These are phyloP conservation scores for Malassezia obtusa DNA, from an alignment of 1,284 basidiomycete species.

Conservation along the genomic window DNA sequence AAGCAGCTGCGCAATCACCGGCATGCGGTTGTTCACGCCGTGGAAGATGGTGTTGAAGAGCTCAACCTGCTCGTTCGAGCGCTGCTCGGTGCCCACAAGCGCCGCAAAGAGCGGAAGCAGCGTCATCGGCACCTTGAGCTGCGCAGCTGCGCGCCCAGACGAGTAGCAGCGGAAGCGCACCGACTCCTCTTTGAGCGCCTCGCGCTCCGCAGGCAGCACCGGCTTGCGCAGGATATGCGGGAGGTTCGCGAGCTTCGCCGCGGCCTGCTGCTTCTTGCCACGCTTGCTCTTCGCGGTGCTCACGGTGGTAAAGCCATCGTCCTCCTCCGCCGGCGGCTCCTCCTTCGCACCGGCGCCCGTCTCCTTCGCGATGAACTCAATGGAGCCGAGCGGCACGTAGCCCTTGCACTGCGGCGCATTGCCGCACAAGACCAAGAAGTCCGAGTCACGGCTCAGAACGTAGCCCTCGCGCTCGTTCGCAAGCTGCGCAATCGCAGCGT, in stretches of 20 bases:
- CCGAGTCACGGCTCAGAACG: constrained; percentile 18
- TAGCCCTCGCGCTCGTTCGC: constrained; percentile 17
- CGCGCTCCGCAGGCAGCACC: constrained; percentile 5
- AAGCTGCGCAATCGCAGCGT: constrained; percentile 12
- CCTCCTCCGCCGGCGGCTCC: constrained; percentile 9
- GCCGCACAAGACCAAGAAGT: constrained; percentile 16
- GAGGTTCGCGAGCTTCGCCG: constrained; percentile 12
- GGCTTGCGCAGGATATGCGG: constrained; percentile 12
- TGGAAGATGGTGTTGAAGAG: constrained; percentile 14
- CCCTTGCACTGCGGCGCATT: constrained; percentile 17
- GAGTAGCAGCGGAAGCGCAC: constrained; percentile 17
- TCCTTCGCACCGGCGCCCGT: constrained; percentile 3
- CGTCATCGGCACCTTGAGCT: constrained; percentile 13
- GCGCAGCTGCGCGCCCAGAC: constrained; percentile 9
- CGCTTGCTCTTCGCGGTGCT: constrained; percentile 5
- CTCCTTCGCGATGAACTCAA: constrained; percentile 12
- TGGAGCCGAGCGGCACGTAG: constrained; percentile 3
- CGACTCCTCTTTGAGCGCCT: neutral
- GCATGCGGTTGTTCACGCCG: constrained; percentile 16
- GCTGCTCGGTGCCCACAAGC: constrained; percentile 15
- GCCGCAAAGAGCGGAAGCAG: constrained; percentile 14
- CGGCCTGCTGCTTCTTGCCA: constrained; percentile 10
- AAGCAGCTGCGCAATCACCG: constrained; percentile 9
- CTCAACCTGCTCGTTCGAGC: constrained; percentile 7
- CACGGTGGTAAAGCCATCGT: constrained; percentile 14